phyloP scores from a whole-genome alignment of 2,329 filamentous ascomycete species.

The Tolypocladium nubicola region DNA sequence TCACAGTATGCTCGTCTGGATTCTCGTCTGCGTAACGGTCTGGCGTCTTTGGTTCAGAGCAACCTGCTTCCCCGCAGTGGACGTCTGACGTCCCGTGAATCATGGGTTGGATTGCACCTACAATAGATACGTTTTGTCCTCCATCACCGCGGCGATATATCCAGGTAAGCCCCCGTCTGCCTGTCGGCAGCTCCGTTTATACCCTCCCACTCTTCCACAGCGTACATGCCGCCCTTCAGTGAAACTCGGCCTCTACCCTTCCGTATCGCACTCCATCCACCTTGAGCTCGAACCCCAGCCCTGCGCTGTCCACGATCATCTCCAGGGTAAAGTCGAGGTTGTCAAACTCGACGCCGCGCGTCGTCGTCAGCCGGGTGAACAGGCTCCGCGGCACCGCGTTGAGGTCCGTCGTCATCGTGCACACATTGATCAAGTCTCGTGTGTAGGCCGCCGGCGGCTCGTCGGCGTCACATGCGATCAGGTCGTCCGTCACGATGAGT shows the following conservation, averaged over 20 bases:
- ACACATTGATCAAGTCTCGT: conserved; percentile 58
- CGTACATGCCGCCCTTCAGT: conserved; percentile 27
- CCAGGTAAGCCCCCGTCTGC: not conserved
- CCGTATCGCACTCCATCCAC: conserved; percentile 71
- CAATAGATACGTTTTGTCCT: not conserved
- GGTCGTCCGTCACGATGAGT: conserved; percentile 66
- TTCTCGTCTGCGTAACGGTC: not conserved
- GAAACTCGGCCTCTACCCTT: conserved; percentile 67
- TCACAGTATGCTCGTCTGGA: not conserved
- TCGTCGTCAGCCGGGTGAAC: conserved; percentile 69
- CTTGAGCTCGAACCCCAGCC: conserved; percentile 66
- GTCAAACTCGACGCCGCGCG: conserved; percentile 69
- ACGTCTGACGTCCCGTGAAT: not conserved
- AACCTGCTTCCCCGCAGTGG: not conserved
- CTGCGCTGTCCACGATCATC: conserved; percentile 72
- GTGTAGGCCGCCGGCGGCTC: conserved; percentile 50
- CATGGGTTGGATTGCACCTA: not conserved
- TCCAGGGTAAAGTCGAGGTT: conserved; percentile 74
- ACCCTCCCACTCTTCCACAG: not conserved
- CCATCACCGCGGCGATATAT: not conserved
- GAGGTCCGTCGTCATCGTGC: conserved; percentile 71
- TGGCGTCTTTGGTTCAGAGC: not conserved
- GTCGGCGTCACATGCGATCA: conserved; percentile 66
- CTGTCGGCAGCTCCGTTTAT: not conserved
- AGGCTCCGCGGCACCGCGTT: conserved; percentile 62